A percentile compares a stretch with the other conserved stretches of the same genome.
Conservation (phyloP, 2,329 filamentous ascomycete genomes). For the Cladophialophora immunda region DNA sequence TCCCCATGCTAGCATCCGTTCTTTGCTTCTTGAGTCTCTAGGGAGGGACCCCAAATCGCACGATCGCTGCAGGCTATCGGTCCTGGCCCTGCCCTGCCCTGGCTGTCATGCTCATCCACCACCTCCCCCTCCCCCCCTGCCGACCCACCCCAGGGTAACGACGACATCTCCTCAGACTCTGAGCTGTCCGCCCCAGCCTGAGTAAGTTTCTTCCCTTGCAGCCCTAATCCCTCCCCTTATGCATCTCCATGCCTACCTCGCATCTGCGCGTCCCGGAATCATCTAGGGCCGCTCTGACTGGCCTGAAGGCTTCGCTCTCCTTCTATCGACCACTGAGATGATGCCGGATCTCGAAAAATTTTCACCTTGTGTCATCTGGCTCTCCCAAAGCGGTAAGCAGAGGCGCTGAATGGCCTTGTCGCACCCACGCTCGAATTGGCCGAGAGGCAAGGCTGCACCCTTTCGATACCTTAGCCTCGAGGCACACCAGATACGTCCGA, state of each 20-base stretch:
- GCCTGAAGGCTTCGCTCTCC: slow-evolving; percentile 23
- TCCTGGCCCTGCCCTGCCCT: slow-evolving; percentile 11
- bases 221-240: slow-evolving; percentile 20
- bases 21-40: slow-evolving; percentile 15
- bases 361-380: slow-evolving; percentile 34
- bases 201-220: slow-evolving; percentile 18
- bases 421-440: slow-evolving; percentile 18
- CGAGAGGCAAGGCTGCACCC: slow-evolving; percentile 36
- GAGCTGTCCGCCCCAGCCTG: slow-evolving; percentile 9
- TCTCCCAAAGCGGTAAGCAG: slow-evolving; percentile 32
- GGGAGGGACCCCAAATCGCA: slow-evolving; percentile 17
- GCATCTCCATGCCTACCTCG: slow-evolving; percentile 25
- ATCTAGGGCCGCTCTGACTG: slow-evolving; percentile 23
- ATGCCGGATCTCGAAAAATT: slow-evolving; percentile 31
- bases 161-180: slow-evolving; percentile 14
- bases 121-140: too few relatives aligned
- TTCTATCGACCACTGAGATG: slow-evolving; percentile 24
- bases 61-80: slow-evolving; percentile 31
- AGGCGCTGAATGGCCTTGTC: slow-evolving; percentile 28
- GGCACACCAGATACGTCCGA: slow-evolving; percentile 24
- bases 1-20: slow-evolving; percentile 12
- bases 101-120: slow-evolving; percentile 1
- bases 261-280: slow-evolving; percentile 24
- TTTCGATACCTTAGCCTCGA: slow-evolving; percentile 31
- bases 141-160: slow-evolving; percentile 18